Base-by-base conservation (phyloP, 2,329 filamentous ascomycete species). In the Parastagonospora avenae region DNA sequence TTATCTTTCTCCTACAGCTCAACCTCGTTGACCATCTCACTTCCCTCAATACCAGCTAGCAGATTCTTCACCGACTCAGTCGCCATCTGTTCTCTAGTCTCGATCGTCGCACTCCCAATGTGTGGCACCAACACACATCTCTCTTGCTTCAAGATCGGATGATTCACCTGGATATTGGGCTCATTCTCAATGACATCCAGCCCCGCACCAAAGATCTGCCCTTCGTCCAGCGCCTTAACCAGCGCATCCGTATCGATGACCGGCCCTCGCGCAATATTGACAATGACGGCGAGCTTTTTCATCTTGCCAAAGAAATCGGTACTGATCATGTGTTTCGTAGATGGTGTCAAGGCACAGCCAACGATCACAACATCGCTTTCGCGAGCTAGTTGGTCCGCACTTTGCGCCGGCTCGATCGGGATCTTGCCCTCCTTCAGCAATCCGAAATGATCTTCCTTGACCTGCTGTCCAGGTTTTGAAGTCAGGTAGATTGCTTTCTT, bases 41-140 rank as follows among this genome's bases (percentile, higher is more conserved):
- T 58, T 5, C 59, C 66, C 8, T 32, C 46, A 42, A 70, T 16
- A 0, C 66, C 66, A 1, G 68, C 67, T n/a, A 71, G 40, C 61
- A 87, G 51, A 59, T 85, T 85, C 48, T 80, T 75, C 58, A 85
- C 61, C 19, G 82, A 81, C 55, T 85, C 69, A 40, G 81, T 65
- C 63, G 84, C 83, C 82, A 85, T 85, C 45, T 83, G 79, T 60
- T 77, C 62, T 40, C 84, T 80, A 4, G 82, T 84, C 68, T 85
- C 82, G 59, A 78, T 79, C 2, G 81, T 85, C 43, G 76, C 78
- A 1, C 81, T 84, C 3, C 83, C 83, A 57, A 85, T 82, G 60
- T 85, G 83, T 39, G 83, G 83, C 45, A 85, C 67, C 51, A 85
- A 63, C 58, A 85, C 80, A 30, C 74, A 77, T 40, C 80, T 77